Evolutionary conservation across 2,329 filamentous ascomycete species (phyloP).

Genomic region (Fragosphaeria purpurea): DNA sequence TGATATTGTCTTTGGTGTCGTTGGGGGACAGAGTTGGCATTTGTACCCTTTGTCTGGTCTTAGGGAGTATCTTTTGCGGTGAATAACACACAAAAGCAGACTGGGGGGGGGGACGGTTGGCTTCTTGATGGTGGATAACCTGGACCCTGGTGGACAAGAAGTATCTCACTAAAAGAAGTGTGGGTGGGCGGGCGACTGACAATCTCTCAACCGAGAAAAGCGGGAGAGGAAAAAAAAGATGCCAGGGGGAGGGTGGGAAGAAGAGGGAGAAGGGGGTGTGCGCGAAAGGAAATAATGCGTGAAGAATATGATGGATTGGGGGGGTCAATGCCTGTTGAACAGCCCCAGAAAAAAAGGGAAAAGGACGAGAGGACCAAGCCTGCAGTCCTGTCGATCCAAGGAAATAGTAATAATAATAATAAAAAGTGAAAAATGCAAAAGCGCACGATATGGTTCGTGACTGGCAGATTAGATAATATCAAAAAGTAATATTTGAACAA

Average conservation of each 20-base stretch:
- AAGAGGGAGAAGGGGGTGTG: neutral
- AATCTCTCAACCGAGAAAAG: constrained; percentile 28
- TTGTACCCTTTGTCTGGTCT: constrained; percentile 38
- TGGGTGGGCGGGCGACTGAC: constrained; percentile 12
- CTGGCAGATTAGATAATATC: constrained; percentile 12
- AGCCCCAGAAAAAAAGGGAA: neutral
- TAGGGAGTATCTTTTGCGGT: constrained; percentile 17
- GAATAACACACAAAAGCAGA: constrained; percentile 16
- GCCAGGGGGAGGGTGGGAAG: neutral
- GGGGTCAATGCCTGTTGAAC: neutral
- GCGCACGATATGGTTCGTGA: constrained; percentile 7
- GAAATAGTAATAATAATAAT: neutral
- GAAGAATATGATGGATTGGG: constrained; percentile 31
- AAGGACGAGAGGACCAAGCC: constrained; percentile 7
- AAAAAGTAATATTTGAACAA: constrained; percentile 14
- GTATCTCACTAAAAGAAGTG: constrained; percentile 4
- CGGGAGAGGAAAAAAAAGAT: constrained; percentile 22
- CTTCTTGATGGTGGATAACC: constrained; percentile 6
- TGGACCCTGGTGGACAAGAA: constrained; percentile 5
- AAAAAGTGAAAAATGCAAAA: neutral
- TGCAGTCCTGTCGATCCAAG: constrained; percentile 5
- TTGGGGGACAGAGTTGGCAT: constrained; percentile 59
- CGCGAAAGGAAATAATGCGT: neutral
- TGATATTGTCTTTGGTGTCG: constrained; percentile 36
- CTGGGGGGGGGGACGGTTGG: too few species aligned